Conservation (phyloP, 2,329 filamentous ascomycete genomes). For the Colletotrichum shisoi region DNA sequence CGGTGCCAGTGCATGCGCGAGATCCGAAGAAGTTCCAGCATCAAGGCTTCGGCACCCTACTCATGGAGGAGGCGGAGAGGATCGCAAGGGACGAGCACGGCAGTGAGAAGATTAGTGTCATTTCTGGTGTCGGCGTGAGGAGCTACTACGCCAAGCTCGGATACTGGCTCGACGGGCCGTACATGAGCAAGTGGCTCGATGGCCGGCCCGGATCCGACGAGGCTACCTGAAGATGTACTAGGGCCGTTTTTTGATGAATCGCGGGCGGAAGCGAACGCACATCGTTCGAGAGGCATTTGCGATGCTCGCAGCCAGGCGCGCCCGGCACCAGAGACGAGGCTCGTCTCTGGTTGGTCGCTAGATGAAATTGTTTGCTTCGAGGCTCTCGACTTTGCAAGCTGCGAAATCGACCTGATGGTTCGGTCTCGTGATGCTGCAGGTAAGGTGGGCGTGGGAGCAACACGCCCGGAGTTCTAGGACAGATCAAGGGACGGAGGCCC, state of each 20-base stretch:
- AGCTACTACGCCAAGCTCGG: conserved; percentile 95
- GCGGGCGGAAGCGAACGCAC: not conserved
- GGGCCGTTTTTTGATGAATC: not conserved
- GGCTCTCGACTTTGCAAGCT: not conserved
- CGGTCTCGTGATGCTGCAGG: not conserved
- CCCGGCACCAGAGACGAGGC: conserved; percentile 1
- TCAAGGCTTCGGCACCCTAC: conserved; percentile 91
- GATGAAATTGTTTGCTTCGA: not conserved
- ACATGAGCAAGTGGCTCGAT: conserved; percentile 74
- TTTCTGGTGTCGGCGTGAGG: conserved; percentile 94
- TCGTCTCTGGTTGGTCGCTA: not conserved
- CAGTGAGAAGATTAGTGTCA: conserved; percentile 93
- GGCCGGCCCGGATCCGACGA: conserved; percentile 48
- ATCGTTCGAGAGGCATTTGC: not conserved
- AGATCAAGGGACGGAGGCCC: not conserved
- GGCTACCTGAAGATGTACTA: conserved; percentile 26
- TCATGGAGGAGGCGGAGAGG: conserved; percentile 98
- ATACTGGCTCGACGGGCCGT: conserved; percentile 92
- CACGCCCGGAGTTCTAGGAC: not conserved
- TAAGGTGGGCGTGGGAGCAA: not conserved
- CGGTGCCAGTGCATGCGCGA: conserved; percentile 94
- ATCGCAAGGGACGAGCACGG: conserved; percentile 95
- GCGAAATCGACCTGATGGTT: not conserved
- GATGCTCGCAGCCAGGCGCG: not conserved
- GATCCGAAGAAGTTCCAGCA: conserved; percentile 98